Base-by-base conservation (phyloP, 345 rosid genomes). In the Stellera chamaejasme region DNA sequence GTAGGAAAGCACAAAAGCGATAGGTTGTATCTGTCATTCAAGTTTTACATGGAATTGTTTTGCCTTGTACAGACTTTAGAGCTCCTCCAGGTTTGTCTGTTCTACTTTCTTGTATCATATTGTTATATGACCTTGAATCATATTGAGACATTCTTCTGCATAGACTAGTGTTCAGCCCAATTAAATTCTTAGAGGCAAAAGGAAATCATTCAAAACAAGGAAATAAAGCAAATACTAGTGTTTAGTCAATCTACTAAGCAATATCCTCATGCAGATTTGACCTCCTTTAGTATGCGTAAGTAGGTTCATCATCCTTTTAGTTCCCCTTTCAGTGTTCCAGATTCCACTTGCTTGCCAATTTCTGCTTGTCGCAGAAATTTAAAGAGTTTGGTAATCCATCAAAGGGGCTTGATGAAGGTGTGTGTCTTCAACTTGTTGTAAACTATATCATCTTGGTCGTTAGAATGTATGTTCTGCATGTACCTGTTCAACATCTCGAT, bases 1-100 rank as follows among this genome's bases (percentile, higher is more conserved):
- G 86, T 59, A 81, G 99, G 74, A 93, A 89, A 71, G 97, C 93
- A 5, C 85, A 77, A 54, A 93, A 67, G 66, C 92, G 96, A 27
- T 90, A 46, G 70, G 61, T 32, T 19, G 16, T 55, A 51, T 63
- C n/a, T 12, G 44, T 36, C 27, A 12, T 47, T 56, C 13, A 39
- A 43, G 1, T 44, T 44, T 45, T 19, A 8, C 39, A 45, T 23
- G 6, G 62, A 50, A 6, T 43, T 2, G 14, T 46, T 10, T 50
- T 41, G 41, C 58, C n/a, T 44, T 28, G 46, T 15, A 54, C 39
- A 56, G 56, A 32, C 39, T 32, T 32, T 0, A 32, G 39, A 32
- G 39, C 39, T 32, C 39, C 39, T 4, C 39, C 39, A 5, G 39
- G 6, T 32, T 55, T 41, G 47, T 1, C 26, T 53, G 43, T 59